Conservation (phyloP, 306 rosid genomes). For the Notholithocarpus densiflorus region DNA sequence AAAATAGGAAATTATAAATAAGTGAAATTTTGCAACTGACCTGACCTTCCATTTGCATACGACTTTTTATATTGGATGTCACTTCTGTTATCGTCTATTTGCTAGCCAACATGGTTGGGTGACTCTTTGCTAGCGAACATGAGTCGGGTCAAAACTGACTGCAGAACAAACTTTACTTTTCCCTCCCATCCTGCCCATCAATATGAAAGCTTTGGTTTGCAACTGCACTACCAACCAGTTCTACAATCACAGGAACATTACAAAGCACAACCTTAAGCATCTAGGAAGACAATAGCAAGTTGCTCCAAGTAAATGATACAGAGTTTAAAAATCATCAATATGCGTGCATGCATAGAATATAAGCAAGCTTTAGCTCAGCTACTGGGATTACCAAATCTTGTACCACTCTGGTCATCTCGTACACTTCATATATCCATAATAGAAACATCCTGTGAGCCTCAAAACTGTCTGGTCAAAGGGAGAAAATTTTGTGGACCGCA, state of each 20-base stretch:
- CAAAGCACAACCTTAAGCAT: slow-evolving; percentile 74
- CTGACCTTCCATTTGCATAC: slow-evolving; percentile 59
- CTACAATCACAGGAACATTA: slow-evolving; percentile 66
- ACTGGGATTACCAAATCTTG: background rate
- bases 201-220: slow-evolving; percentile 41
- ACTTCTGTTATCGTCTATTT: slow-evolving; percentile 45
- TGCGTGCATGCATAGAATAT: background rate
- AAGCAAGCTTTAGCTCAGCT: slow-evolving; percentile 6
- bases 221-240: slow-evolving; percentile 59
- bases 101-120: background rate
- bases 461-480: too few species aligned
- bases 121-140: slow-evolving; percentile 66
- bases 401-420: background rate
- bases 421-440: background rate
- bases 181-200: slow-evolving; percentile 48
- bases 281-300: slow-evolving; percentile 39
- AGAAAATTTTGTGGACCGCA: too few species aligned
- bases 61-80: slow-evolving; percentile 54
- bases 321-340: background rate
- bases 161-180: slow-evolving; percentile 52
- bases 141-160: slow-evolving; percentile 57
- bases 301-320: slow-evolving; percentile 5
- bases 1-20: background rate
- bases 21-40: slow-evolving; percentile 30
- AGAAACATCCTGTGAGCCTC: too few species aligned